Evolutionary conservation across 78 protist species (phyloP).

Genomic region (Neovahlkampfia damariscottae): DNA sequence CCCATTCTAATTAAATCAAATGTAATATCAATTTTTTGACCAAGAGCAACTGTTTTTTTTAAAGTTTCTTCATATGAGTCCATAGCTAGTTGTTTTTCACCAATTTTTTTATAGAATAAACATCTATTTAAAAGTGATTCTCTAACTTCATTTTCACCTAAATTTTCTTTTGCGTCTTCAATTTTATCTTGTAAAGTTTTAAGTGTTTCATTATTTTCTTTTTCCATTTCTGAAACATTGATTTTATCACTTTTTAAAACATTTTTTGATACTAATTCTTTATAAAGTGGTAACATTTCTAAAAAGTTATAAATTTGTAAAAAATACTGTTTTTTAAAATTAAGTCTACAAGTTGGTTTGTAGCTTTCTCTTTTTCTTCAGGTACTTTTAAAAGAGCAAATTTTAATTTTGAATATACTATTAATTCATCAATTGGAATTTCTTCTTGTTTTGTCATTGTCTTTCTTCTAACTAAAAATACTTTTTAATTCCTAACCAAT

Average conservation of each 20-base stretch:
- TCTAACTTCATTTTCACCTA: constrained; percentile 90
- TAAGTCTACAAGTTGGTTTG: too few species aligned
- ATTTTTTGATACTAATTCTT: too few species aligned
- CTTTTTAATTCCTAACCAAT: too few species aligned
- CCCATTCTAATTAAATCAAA: constrained; percentile 72
- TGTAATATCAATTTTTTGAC: constrained; percentile 75
- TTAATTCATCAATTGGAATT: too few species aligned
- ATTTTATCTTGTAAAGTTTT: constrained; percentile 45
- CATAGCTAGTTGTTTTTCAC: constrained; percentile 69
- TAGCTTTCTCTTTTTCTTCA: too few species aligned
- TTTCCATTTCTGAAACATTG: not conserved
- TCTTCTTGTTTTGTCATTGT: too few species aligned
- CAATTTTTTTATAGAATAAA: constrained; percentile 56
- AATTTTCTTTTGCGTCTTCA: constrained; percentile 71
- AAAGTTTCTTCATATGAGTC: constrained; percentile 28
- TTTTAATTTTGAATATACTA: too few species aligned
- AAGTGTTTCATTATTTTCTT: constrained; percentile 14
- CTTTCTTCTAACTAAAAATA: too few species aligned
- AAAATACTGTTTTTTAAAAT: too few species aligned
- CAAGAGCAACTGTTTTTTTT: constrained; percentile 78
- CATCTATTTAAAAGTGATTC: constrained; percentile 64
- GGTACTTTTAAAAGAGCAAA: too few species aligned
- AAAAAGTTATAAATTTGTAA: too few species aligned
- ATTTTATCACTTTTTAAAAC: not conserved
- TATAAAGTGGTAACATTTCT: too few species aligned